These are phyloP conservation scores for Epithele typhae DNA, from an alignment of 768 basidiomycete genomes.

Conservation along the genomic window DNA sequence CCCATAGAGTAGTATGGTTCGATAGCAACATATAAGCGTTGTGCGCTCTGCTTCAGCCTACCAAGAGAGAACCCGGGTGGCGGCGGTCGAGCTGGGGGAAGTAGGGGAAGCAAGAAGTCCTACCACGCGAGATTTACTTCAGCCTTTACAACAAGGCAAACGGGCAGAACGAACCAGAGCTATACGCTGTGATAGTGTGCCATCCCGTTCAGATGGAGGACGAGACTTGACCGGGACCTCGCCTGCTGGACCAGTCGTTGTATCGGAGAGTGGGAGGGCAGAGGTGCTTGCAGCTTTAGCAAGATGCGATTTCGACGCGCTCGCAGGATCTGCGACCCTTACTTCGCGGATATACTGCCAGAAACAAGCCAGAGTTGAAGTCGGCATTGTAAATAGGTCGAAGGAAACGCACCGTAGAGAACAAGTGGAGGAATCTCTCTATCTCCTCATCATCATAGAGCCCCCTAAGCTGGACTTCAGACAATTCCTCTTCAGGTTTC, in stretches of 20 bases:
- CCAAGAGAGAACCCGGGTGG: conserved; percentile 50
- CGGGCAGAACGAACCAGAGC: conserved; percentile 5
- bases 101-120: conserved; percentile 41
- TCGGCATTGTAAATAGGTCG: neutral
- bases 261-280: neutral
- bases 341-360: conserved; percentile 60
- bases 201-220: too few relatives aligned
- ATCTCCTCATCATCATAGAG: conserved; percentile 64
- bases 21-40: conserved; percentile 52
- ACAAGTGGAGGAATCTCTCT: conserved; percentile 53
- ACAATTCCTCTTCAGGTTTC: conserved; percentile 30
- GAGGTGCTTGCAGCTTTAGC: conserved; percentile 8
- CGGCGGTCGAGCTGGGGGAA: conserved; percentile 39
- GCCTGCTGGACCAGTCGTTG: too few relatives aligned
- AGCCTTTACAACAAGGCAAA: too few relatives aligned
- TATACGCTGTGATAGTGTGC: conserved; percentile 15
- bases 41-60: conserved; percentile 44
- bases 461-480: conserved; percentile 51
- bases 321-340: conserved; percentile 6
- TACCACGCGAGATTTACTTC: conserved; percentile 15
- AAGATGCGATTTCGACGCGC: neutral
- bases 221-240: conserved; percentile 9
- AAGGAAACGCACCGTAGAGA: conserved; percentile 46
- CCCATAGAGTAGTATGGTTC: conserved; percentile 48
- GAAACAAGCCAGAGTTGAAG: neutral